A percentile compares a stretch with the other conserved stretches of the same genome.
Conservation (phyloP, 306 rosid genomes). For the Gastrolobium villosum region DNA sequence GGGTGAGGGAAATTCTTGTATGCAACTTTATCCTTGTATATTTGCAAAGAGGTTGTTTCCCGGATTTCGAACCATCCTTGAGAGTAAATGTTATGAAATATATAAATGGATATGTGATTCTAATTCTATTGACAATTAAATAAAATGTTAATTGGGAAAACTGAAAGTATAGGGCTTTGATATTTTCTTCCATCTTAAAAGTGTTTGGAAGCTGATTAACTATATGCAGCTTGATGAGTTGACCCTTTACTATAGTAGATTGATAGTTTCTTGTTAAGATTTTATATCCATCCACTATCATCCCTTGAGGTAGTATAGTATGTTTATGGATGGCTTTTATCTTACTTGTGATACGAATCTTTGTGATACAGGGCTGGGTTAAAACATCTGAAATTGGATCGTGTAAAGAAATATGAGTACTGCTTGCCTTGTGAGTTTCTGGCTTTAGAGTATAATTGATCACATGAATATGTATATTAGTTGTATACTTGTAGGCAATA, state of each 20-base stretch:
- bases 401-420: conserved; percentile 79
- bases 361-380: conserved; percentile 68
- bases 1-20: too few relatives aligned
- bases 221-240: conserved; percentile 16
- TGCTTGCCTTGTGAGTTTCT: conserved; percentile 83
- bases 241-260: neutral
- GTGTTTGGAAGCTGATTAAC: neutral
- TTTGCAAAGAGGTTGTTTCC: too few relatives aligned
- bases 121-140: neutral
- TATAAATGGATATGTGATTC: neutral
- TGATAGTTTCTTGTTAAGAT: conserved; percentile 1
- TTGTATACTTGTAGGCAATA: neutral
- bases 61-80: neutral
- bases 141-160: neutral
- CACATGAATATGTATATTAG: conserved; percentile 6
- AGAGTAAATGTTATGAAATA: conserved; percentile 5
- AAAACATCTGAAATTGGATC: conserved; percentile 82
- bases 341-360: conserved; percentile 30
- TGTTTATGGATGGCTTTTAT: conserved; percentile 1
- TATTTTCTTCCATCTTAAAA: neutral
- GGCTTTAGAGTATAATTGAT: neutral
- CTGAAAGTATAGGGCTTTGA: neutral
- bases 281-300: neutral
- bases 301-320: neutral
- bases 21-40: too few relatives aligned